These are phyloP conservation scores for Claviceps paspali DNA, from an alignment of 2,329 filamentous ascomycete species.

Conservation along the genomic window DNA sequence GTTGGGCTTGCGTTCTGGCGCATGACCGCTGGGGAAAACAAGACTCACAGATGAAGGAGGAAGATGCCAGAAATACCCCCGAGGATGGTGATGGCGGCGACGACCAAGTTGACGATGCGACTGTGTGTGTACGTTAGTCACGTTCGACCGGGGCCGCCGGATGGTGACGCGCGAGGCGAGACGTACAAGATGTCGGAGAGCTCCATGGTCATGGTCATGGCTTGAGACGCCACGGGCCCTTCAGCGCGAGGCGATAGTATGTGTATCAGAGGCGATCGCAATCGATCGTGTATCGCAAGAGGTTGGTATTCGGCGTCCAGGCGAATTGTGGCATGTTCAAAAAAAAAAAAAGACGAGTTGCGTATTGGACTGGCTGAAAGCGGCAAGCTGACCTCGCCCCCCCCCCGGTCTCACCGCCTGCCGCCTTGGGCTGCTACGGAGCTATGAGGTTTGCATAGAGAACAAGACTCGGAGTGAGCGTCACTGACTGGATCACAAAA, in stretches of 20 bases:
- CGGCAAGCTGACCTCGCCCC: too few relatives aligned
- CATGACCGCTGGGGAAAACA: too few relatives aligned
- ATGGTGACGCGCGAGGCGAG: conserved; percentile 4
- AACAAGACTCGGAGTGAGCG: too few relatives aligned
- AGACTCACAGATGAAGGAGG: conserved; percentile 41
- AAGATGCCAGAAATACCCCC: conserved; percentile 69
- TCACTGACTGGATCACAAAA: too few relatives aligned
- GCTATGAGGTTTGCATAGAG: too few relatives aligned
- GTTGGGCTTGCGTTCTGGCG: too few relatives aligned
- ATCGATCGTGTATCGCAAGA: conserved; percentile 4
- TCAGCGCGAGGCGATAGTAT: too few relatives aligned
- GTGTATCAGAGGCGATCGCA: conserved; percentile 1
- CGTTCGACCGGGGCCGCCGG: too few relatives aligned
- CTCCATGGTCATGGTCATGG: conserved; percentile 77
- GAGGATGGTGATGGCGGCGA: conserved; percentile 74
- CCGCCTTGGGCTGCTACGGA: neutral
- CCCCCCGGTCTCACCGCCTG: neutral
- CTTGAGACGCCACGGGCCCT: too few relatives aligned
- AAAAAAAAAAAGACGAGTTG: too few relatives aligned
- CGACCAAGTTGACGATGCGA: conserved; percentile 84
- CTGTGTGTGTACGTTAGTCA: conserved; percentile 35
- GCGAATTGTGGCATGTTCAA: neutral
- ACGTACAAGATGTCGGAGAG: conserved; percentile 83
- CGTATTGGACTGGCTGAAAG: too few relatives aligned
- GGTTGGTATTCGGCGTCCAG: too few relatives aligned